Percentiles rank a stretch among this genome's conserved stretches.
These are phyloP conservation scores for Kwoniella bestiolae DNA, from an alignment of 768 basidiomycete genomes.

Conservation along the genomic window DNA sequence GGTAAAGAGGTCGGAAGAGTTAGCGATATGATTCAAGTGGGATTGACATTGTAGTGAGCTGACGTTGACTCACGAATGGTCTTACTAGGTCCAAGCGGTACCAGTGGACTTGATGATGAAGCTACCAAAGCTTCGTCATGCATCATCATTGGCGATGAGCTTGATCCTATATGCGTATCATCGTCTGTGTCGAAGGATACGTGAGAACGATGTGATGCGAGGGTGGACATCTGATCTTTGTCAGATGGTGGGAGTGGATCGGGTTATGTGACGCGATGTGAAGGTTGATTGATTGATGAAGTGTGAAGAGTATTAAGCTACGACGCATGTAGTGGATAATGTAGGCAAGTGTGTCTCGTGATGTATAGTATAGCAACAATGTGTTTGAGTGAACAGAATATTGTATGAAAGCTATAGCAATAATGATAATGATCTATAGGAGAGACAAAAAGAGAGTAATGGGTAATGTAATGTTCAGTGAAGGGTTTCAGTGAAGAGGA, in stretches of 20 bases:
- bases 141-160: constrained; percentile 22
- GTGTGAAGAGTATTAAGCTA: neutral
- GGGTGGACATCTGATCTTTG: constrained; percentile 18
- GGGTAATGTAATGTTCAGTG: constrained; percentile 3
- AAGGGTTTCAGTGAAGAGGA: neutral
- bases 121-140: constrained; percentile 12
- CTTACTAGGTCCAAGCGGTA: constrained; percentile 33
- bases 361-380: neutral
- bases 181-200: constrained; percentile 17
- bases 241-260: neutral
- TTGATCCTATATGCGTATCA: constrained; percentile 14
- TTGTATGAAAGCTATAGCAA: neutral
- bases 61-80: constrained; percentile 33
- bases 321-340: neutral
- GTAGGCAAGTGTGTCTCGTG: too few relatives aligned
- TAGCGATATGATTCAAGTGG: too few relatives aligned
- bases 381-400: neutral
- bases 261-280: neutral
- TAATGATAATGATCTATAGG: constrained; percentile 1
- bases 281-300: constrained; percentile 9
- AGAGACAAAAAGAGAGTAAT: constrained; percentile 4
- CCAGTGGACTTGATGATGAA: constrained; percentile 19
- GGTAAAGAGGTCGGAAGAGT: neutral
- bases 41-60: too few relatives aligned
- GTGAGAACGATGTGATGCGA: constrained; percentile 9